These are phyloP conservation scores for Cadophora sp. DNA, from an alignment of 2,329 filamentous ascomycete genomes.

Conservation along the genomic window DNA sequence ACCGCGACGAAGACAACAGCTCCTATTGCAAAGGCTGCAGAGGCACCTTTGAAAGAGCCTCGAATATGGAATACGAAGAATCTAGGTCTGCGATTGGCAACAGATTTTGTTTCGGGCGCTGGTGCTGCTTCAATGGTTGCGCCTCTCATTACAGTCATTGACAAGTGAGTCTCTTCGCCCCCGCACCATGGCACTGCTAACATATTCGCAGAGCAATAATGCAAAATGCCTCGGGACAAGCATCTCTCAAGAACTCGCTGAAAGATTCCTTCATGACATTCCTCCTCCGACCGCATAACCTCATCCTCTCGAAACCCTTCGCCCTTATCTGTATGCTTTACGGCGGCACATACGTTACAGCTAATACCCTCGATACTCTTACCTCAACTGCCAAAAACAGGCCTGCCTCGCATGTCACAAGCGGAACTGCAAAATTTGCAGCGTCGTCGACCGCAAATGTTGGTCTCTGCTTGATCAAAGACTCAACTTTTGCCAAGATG, in stretches of 20 bases:
- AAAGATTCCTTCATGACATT: conserved; percentile 62
- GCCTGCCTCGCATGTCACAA: conserved; percentile 68
- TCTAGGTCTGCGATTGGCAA: conserved; percentile 68
- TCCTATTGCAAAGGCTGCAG: conserved; percentile 26
- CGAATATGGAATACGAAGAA: conserved; percentile 77
- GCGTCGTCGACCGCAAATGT: conserved; percentile 85
- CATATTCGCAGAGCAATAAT: conserved; percentile 68
- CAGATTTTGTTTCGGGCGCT: conserved; percentile 73
- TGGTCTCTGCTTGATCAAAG: conserved; percentile 86
- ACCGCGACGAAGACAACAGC: conserved; percentile 20
- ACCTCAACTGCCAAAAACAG: conserved; percentile 66
- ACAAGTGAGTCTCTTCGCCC: conserved; percentile 62
- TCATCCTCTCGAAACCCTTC: conserved; percentile 71
- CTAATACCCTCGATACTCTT: conserved; percentile 85
- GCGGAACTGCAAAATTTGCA: conserved; percentile 81
- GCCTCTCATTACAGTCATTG: conserved; percentile 86
- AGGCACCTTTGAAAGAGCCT: conserved; percentile 29
- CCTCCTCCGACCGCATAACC: conserved; percentile 62
- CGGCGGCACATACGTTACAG: conserved; percentile 87
- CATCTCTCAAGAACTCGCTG: conserved; percentile 64
- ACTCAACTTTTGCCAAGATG: conserved; percentile 82
- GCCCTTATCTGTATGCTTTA: conserved; percentile 78
- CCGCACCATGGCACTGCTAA: conserved; percentile 28
- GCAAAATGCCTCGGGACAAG: conserved; percentile 78
- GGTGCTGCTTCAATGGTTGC: conserved; percentile 79